A percentile compares a stretch with the other conserved stretches of the same genome.
phyloP scores from a whole-genome alignment of 2,329 filamentous ascomycete genomes.

The Colletotrichum incanum region DNA sequence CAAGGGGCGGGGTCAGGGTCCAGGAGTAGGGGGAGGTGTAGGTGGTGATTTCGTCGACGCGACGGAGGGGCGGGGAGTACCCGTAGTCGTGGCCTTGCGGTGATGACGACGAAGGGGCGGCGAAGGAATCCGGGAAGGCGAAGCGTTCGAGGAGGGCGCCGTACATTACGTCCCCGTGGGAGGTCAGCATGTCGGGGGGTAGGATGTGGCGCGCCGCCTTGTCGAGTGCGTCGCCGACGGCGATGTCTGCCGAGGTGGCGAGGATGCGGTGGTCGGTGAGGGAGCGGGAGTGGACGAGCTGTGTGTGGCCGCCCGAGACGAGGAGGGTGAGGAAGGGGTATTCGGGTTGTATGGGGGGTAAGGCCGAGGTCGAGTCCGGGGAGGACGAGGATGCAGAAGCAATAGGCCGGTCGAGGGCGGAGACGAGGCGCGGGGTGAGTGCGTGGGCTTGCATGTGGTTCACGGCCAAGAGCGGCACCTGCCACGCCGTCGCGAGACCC shows the following conservation, averaged over 20 bases:
- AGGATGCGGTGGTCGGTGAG: constrained; percentile 81
- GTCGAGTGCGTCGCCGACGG: constrained; percentile 92
- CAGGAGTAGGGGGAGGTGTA: constrained; percentile 66
- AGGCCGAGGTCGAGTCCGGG: not conserved
- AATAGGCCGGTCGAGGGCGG: constrained; percentile 66
- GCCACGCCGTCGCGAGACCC: constrained; percentile 87
- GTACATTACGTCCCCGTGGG: constrained; percentile 80
- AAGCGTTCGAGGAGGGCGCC: constrained; percentile 85
- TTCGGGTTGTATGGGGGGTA: constrained; percentile 56
- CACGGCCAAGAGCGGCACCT: constrained; percentile 85
- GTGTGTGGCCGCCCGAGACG: constrained; percentile 92
- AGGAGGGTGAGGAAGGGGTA: constrained; percentile 93
- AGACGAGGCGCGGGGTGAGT: constrained; percentile 85
- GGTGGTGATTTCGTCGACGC: constrained; percentile 70
- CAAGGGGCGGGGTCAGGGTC: constrained; percentile 78
- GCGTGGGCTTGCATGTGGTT: constrained; percentile 99
- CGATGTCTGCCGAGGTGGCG: constrained; percentile 82
- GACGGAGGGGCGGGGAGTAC: constrained; percentile 73
- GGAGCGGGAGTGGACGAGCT: constrained; percentile 82
- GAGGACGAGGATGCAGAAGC: not conserved
- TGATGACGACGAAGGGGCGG: not conserved
- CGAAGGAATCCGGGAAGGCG: constrained; percentile 71
- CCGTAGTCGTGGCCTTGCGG: constrained; percentile 49
- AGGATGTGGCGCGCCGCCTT: constrained; percentile 86
- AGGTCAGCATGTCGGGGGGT: constrained; percentile 70